Evolutionary conservation across 2,329 filamentous ascomycete species (phyloP), one percentile per base, ranked within the genome.

Genomic region (Leptodontidium sp.): DNA sequence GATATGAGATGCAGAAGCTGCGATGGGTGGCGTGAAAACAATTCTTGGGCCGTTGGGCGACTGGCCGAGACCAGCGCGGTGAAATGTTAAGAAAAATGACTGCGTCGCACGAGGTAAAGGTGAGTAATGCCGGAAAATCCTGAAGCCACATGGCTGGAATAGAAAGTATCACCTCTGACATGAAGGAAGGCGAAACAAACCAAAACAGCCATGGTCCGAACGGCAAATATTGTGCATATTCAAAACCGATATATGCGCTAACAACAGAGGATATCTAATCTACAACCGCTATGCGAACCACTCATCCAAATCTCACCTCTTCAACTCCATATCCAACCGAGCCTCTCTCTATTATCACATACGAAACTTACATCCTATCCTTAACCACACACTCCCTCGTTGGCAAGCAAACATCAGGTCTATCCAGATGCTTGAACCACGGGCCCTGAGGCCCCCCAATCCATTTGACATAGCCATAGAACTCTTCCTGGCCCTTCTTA

Each of bases 391-490:
- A 69, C 62, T 53, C 45, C 61, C 35, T 45, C 40, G 21, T 65
- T 50, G 71, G 65, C 29, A 69, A 65, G 64, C 71, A 73, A 40
- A 71, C 67, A 63, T 70, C 77, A 57, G 77, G 79, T 64, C 88
- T 78, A 67, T 85, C 82, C 68, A 90, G 74, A 61, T 84, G 79
- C 79, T 90, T 90, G 69, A 86, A 85, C 64, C 79, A 80, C 2
- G 88, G 88, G 1, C 88, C 88, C 43, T 85, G 87, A 0, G 88
- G 88, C 2, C 88, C 88, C 65, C 78, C 80, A 0, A 77, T 78
- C 73, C 85, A 90, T 74, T 86, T 87, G 14, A 82, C 64, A 64
- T 69, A 75, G 3, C 70, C 71, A 53, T 70, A 83, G 26, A 86
- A 83, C 45, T 83, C 82, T 21, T 70, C 65, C 65, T 77, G 75